These are phyloP conservation scores for Croton laevigatus DNA, from an alignment of 441 rosid genomes.

Conservation along the genomic window DNA sequence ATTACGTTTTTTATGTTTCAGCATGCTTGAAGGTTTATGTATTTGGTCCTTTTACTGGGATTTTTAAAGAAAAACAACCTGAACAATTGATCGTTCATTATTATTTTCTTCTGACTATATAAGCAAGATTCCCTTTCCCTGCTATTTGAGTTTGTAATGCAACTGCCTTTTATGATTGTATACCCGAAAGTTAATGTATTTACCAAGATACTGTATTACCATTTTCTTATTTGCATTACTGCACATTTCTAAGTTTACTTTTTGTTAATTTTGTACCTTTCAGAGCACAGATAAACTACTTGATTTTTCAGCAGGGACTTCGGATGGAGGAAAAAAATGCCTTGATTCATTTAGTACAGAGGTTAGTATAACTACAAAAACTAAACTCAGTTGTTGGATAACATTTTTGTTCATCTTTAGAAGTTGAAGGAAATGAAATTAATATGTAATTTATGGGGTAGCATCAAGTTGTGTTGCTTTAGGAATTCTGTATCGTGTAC, in stretches of 20 bases:
- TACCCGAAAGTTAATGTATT: too few relatives aligned
- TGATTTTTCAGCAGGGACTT: conserved; percentile 29
- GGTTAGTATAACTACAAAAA: conserved; percentile 35
- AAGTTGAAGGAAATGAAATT: not conserved
- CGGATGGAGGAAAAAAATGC: conserved; percentile 22
- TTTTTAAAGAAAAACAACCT: not conserved
- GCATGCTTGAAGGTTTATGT: not conserved
- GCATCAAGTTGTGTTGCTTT: not conserved
- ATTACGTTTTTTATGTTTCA: not conserved
- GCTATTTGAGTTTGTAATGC: not conserved
- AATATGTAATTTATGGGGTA: not conserved
- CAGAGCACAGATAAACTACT: conserved; percentile 58
- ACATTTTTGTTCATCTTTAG: not conserved
- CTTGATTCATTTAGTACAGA: conserved; percentile 31
- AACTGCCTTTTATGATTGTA: too few relatives aligned
- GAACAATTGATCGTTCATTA: not conserved
- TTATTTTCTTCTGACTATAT: not conserved
- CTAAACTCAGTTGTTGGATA: not conserved
- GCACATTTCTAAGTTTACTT: conserved; percentile 3
- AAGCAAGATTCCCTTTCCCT: not conserved
- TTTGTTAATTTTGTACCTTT: conserved; percentile 21
- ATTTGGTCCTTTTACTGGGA: not conserved
- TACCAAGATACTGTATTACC: too few relatives aligned
- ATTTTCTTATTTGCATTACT: not conserved
- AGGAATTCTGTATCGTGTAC: not conserved